Evolutionary conservation across 257 asterid species (phyloP).

Genomic region (Plectranthus barbatus): DNA sequence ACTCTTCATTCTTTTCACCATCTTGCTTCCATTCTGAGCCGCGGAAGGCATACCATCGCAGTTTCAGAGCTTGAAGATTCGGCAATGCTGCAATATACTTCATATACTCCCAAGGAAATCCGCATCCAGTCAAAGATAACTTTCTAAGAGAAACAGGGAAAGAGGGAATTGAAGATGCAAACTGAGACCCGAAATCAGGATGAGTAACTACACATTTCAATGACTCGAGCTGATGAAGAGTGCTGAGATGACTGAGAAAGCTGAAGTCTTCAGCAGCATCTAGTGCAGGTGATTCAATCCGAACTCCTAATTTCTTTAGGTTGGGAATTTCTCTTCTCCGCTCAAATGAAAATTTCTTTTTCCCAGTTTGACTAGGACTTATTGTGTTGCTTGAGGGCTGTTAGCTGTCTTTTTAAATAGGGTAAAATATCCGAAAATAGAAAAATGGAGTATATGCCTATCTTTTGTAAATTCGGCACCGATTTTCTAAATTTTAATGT

Average conservation of each 20-base stretch:
- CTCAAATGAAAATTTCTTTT: no score
- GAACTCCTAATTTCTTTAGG: no score
- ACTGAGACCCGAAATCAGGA: background rate
- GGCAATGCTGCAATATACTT: background rate
- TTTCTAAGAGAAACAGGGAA: background rate
- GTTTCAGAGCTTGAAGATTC: constrained; percentile 12
- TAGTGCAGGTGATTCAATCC: background rate
- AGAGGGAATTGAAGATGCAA: background rate
- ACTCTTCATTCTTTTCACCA: background rate
- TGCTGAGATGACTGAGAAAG: background rate
- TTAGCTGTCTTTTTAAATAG: no score
- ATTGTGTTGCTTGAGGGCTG: no score
- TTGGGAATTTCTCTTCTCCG: no score
- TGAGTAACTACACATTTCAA: constrained; percentile 9
- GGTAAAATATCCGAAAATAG: no score
- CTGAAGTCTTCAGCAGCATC: background rate
- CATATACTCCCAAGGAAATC: constrained; percentile 7
- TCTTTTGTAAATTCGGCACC: no score
- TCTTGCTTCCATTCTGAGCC: constrained; percentile 7
- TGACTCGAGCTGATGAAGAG: background rate
- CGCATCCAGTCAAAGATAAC: constrained; percentile 15
- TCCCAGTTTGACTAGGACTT: no score
- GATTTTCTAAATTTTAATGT: no score
- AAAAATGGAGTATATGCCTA: no score
- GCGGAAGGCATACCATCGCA: constrained; percentile 1